Evolutionary conservation across 1,284 basidiomycete genomes (phyloP), one percentile per base, ranked within the genome.

Genomic region (Athelia sp.): DNA sequence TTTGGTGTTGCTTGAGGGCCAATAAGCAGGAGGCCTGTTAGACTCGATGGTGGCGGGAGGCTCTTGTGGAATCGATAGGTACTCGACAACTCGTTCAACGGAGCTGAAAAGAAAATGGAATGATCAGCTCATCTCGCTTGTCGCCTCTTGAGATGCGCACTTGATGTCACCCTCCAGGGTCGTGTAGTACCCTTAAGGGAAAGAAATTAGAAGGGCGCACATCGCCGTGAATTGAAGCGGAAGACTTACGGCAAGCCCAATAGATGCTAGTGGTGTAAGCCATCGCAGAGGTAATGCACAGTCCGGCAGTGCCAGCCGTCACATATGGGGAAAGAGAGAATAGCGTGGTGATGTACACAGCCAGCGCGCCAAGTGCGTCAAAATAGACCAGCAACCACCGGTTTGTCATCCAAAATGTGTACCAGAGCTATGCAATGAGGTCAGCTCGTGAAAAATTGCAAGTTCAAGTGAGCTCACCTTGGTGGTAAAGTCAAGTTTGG

Each of bases 31-130:
- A 1, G 82, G 82, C 3, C 84, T 78, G 46, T 74, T 75, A 0
- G 74, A 75, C 50, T 85, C 80, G 45, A 92, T 84, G 50, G 86
- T 60, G 0, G 83, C 73, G 1, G 91, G 83, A 3, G 91, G 83
- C 62, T 95, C 93, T 60, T 90, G 87, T 1, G 90, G 88, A n/a
- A 95, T 73, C 47, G 88, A 78, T 17, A 95, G 78, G 61, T 95
- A 96, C 70, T 96, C 93, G 3, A 90, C 80, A 6, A 95, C 78
- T 51, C 93, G 85, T 66, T 97, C 94, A 4, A 96, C 87, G 4
- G 81, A 81, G 66, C 90, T 89, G 58, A 9, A 11, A 50, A 11
- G 45, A 32, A 26, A 19, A 26, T 13, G 23, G 19, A n/a, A n/a
- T n/a, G 14, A 14, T 45, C 1, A 54, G 24, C 14, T 43, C 18